Evolutionary conservation across 2,329 filamentous ascomycete species (phyloP).

Genomic region (Clarireedia hainanense): DNA sequence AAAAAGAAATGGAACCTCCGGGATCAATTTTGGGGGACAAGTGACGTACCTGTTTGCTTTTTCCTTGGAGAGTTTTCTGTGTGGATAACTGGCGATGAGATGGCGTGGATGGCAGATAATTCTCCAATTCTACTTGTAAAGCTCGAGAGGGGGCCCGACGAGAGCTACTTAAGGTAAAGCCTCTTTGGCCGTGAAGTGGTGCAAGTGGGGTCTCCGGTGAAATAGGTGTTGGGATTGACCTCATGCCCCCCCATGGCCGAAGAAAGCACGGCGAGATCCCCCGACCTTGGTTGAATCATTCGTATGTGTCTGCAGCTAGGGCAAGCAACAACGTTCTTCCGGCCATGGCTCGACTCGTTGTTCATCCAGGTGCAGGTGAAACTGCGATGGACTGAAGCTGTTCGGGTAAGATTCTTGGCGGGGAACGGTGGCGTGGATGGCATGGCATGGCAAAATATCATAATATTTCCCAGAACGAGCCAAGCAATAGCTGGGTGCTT

Average conservation of each 20-base stretch:
- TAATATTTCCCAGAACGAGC: too few relatives aligned
- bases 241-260: neutral
- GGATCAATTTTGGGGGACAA: neutral
- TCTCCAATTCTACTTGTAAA: neutral
- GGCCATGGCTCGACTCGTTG: neutral
- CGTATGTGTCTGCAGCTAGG: neutral
- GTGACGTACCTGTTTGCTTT: constrained; percentile 2
- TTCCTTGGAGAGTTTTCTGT: neutral
- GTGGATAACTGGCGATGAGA: too few relatives aligned
- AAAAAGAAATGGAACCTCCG: constrained; percentile 2
- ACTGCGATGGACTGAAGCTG: too few relatives aligned
- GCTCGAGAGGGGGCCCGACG: neutral
- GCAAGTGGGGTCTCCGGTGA: constrained; percentile 5
- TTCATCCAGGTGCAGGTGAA: neutral
- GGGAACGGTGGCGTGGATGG: neutral
- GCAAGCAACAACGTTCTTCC: constrained; percentile 2
- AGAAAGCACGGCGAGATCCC: constrained; percentile 8
- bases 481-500: too few relatives aligned
- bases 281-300: constrained; percentile 1
- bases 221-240: constrained; percentile 2
- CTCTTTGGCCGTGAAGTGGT: neutral
- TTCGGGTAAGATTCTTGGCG: neutral
- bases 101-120: too few relatives aligned
- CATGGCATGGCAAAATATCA: neutral
- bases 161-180: neutral